phyloP scores from a whole-genome alignment of 768 basidiomycete species.

The Lentinula lateritia region DNA sequence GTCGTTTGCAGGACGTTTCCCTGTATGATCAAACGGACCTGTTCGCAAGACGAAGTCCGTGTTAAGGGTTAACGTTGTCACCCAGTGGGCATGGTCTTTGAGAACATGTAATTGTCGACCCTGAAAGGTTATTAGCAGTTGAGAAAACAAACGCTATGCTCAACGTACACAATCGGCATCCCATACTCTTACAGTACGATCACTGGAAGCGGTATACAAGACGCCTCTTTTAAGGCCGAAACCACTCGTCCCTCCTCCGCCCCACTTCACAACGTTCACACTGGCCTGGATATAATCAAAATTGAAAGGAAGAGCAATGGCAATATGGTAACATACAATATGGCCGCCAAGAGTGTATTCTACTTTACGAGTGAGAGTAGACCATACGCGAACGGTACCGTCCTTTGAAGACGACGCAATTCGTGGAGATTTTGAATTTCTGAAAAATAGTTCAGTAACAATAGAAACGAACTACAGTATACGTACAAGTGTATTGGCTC shows the following conservation, averaged over 20 bases:
- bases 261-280: conserved; percentile 96
- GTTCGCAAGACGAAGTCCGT: conserved; percentile 94
- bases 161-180: conserved; percentile 64
- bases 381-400: conserved; percentile 94
- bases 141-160: neutral
- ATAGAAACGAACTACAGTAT: neutral
- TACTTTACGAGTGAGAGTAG: conserved; percentile 57
- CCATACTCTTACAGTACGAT: conserved; percentile 93
- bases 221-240: conserved; percentile 45
- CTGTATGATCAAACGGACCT: conserved; percentile 89
- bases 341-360: conserved; percentile 92
- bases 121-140: conserved; percentile 30
- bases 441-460: conserved; percentile 21
- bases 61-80: conserved; percentile 92
- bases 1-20: conserved; percentile 72
- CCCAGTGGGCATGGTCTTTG: conserved; percentile 98
- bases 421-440: conserved; percentile 74
- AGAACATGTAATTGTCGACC: conserved; percentile 80
- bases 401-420: conserved; percentile 96
- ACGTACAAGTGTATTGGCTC: conserved; percentile 90
- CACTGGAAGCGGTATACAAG: conserved; percentile 92
- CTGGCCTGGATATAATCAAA: conserved; percentile 39
- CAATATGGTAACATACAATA: conserved; percentile 26
- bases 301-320: neutral
- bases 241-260: conserved; percentile 57